Evolutionary conservation across 768 basidiomycete genomes (phyloP).

Genomic region (Lentinula edodes): DNA sequence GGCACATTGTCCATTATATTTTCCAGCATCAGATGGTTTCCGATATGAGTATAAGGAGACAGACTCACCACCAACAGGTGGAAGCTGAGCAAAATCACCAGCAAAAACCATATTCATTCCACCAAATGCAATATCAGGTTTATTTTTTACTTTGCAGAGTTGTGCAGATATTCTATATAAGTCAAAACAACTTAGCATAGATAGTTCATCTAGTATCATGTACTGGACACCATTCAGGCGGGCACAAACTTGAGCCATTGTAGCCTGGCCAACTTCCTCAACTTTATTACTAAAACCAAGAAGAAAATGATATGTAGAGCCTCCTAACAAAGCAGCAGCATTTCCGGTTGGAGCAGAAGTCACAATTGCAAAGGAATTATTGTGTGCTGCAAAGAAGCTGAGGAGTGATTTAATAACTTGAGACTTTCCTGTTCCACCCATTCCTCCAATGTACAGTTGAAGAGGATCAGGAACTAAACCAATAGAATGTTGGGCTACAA

Average conservation of each 20-base stretch:
- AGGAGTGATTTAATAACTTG: slow-evolving; percentile 12
- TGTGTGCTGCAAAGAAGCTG: neutral
- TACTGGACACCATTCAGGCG: slow-evolving; percentile 18
- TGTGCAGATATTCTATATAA: slow-evolving; percentile 19
- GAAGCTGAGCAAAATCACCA: slow-evolving; percentile 31
- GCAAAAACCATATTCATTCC: slow-evolving; percentile 26
- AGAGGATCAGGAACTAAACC: too few relatives aligned
- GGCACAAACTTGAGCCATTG: slow-evolving; percentile 1
- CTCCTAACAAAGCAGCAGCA: slow-evolving; percentile 16
- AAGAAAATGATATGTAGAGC: slow-evolving; percentile 20
- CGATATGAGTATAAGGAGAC: slow-evolving; percentile 16
- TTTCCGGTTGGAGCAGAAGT: slow-evolving; percentile 12
- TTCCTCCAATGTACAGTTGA: slow-evolving; percentile 15
- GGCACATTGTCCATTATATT: slow-evolving; percentile 10
- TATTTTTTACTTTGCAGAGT: slow-evolving; percentile 6
- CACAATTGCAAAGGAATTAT: neutral
- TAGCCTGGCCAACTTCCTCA: neutral
- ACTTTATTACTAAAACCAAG: slow-evolving; percentile 13
- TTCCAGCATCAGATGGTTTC: slow-evolving; percentile 5
- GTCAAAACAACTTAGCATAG: slow-evolving; percentile 23
- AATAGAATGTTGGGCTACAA: too few relatives aligned
- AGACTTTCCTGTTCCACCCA: slow-evolving; percentile 15
- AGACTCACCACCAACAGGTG: slow-evolving; percentile 14
- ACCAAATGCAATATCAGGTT: slow-evolving; percentile 15
- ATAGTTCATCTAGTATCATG: slow-evolving; percentile 5